phyloP scores from a whole-genome alignment of 2,329 filamentous ascomycete genomes.

The Thelonectria discophora region DNA sequence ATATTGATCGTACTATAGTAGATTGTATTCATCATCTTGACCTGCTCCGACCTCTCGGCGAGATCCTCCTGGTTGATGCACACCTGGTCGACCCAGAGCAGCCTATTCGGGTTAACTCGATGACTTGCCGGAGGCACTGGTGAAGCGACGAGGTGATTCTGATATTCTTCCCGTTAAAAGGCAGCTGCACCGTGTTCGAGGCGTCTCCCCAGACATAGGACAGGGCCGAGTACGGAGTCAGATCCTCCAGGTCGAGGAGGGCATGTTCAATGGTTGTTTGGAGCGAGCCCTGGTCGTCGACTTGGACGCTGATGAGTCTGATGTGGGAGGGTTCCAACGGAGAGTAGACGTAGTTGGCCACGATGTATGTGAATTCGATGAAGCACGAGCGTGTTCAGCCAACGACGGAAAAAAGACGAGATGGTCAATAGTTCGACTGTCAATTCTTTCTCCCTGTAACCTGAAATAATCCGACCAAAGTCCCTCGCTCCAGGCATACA shows the following conservation, averaged over 20 bases:
- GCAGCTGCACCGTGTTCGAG: background rate
- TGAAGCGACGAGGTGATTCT: slow-evolving; percentile 25
- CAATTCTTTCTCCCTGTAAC: too few species aligned
- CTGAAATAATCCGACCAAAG: background rate
- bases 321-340: slow-evolving; percentile 25
- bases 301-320: slow-evolving; percentile 18
- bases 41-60: slow-evolving; percentile 26
- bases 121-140: slow-evolving; percentile 19
- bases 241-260: slow-evolving; percentile 24
- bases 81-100: slow-evolving; percentile 34
- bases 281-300: slow-evolving; percentile 3
- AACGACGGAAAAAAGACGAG: background rate
- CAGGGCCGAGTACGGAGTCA: slow-evolving; percentile 27
- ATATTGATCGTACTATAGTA: too few species aligned
- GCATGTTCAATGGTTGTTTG: slow-evolving; percentile 25
- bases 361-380: background rate
- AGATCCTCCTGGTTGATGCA: slow-evolving; percentile 31
- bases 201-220: slow-evolving; percentile 32
- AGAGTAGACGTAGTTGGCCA: slow-evolving; percentile 20
- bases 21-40: slow-evolving; percentile 31
- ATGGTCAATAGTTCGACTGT: too few species aligned
- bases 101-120: slow-evolving; percentile 21
- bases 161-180: slow-evolving; percentile 18
- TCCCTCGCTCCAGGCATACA: background rate
- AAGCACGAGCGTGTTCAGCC: background rate